Base-by-base conservation (phyloP, 495 filamentous ascomycete species). In the Tetracladium marchalianum region DNA sequence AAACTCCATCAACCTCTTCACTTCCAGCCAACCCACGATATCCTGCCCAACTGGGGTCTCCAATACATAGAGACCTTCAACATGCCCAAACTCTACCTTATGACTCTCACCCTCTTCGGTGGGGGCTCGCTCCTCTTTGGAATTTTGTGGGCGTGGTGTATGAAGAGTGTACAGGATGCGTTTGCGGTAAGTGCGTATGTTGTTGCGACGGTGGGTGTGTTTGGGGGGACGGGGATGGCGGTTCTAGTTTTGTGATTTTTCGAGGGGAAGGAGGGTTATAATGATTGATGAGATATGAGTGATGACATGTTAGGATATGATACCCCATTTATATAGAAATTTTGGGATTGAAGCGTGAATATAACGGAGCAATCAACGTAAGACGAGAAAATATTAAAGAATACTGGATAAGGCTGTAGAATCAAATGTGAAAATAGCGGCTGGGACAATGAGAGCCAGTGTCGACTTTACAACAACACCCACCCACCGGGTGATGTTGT, bases 151-250 rank as follows among this genome's bases (percentile, higher is more conserved):
- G 50, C 53, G 4, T 31, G 54, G 1, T 46, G 50, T 22, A 48
- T 55, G 44, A 47, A 62, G 31, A 65, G 65, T 51, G 49, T 70
- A 1, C 65, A 69, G 42, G 66, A 65, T 27, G 66, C 65, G 6
- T 70, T 67, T 52, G 62, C 55, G 10, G 62, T 68, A n/a, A 57
- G 63, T 4, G 55, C 53, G 16, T 70, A 61, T 50, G 44, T 64
- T 5, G 42, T 64, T 5, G 54, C 59, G 10, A 43, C 65, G 7
- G 56, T 48, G 10, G 52, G 41, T 1, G 36, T 68, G 37, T 47
- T 49, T 2, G 38, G 66, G n/a, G 66, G 61, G 6, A 60, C 55
- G 43, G 11, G 61, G 39, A 65, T 66, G 44, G 59, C 58, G 19
- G 54, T 55, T 46, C 32, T 59, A 19, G 43, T 44, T 11, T 50